phyloP scores from a whole-genome alignment of 2,329 filamentous ascomycete species.

The Tympanopsis confertula region DNA sequence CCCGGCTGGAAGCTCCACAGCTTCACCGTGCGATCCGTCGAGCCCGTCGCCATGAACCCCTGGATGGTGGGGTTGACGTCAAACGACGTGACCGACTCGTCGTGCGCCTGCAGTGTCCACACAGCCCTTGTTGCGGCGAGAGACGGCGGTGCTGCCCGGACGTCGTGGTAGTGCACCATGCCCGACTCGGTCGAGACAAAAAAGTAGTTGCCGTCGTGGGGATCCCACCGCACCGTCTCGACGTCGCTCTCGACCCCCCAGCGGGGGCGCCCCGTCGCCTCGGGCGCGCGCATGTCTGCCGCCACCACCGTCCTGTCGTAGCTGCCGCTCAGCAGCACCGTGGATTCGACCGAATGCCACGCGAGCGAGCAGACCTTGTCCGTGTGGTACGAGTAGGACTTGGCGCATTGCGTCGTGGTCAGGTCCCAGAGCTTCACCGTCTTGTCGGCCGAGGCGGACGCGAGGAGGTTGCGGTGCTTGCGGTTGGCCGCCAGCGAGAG shows the following conservation, averaged over 20 bases:
- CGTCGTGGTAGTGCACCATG: constrained; percentile 83
- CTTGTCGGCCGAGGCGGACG: constrained; percentile 89
- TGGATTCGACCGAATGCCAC: constrained; percentile 82
- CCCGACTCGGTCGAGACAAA: constrained; percentile 90
- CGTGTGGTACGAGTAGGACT: constrained; percentile 90
- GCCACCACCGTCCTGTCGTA: constrained; percentile 91
- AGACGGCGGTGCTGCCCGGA: constrained; percentile 61
- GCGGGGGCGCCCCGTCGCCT: constrained; percentile 58
- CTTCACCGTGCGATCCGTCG: constrained; percentile 89
- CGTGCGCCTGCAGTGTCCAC: constrained; percentile 95
- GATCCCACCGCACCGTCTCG: constrained; percentile 85
- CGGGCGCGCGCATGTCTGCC: constrained; percentile 91
- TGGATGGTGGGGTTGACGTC: constrained; percentile 84
- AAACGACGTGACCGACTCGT: constrained; percentile 82
- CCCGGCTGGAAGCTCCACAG: constrained; percentile 75
- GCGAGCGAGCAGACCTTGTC: constrained; percentile 95
- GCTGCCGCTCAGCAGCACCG: constrained; percentile 79
- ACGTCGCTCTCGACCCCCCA: constrained; percentile 96
- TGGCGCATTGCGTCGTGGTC: constrained; percentile 81
- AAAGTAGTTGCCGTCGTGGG: constrained; percentile 85
- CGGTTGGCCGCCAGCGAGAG: constrained; percentile 84
- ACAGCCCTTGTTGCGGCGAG: constrained; percentile 70
- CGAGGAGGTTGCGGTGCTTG: constrained; percentile 85
- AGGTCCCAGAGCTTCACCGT: constrained; percentile 98
- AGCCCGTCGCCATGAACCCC: constrained; percentile 86